phyloP scores from a whole-genome alignment of 306 rosid genomes.

The Ochetophila trinervis region DNA sequence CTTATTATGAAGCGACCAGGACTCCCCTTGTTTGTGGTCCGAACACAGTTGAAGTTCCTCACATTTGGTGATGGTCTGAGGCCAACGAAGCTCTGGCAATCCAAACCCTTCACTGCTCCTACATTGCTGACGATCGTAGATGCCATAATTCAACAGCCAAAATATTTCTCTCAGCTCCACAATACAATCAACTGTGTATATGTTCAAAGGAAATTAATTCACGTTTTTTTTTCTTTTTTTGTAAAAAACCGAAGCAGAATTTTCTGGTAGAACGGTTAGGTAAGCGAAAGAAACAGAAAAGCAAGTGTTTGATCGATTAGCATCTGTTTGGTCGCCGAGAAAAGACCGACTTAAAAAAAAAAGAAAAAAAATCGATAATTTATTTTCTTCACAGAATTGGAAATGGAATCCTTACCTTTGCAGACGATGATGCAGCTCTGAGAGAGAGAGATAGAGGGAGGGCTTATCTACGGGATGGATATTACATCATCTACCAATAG shows the following conservation, averaged over 20 bases:
- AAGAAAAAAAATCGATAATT: too few relatives aligned
- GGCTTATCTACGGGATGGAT: background rate
- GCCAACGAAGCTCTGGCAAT: slow-evolving; percentile 42
- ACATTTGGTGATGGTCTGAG: slow-evolving; percentile 29
- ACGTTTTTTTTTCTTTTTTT: background rate
- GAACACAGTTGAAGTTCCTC: slow-evolving; percentile 29
- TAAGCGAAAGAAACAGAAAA: background rate
- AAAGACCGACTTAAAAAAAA: background rate
- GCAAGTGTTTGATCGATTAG: background rate
- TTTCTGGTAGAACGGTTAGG: background rate
- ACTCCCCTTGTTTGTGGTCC: slow-evolving; percentile 29
- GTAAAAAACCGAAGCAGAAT: background rate
- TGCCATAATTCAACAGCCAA: slow-evolving; percentile 42
- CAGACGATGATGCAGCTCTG: background rate
- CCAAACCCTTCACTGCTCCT: slow-evolving; percentile 41
- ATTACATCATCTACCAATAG: too few relatives aligned
- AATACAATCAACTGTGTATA: background rate
- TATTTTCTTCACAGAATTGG: background rate
- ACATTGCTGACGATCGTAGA: slow-evolving; percentile 41
- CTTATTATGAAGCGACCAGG: slow-evolving; percentile 41
- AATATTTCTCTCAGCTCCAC: background rate
- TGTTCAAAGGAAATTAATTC: background rate
- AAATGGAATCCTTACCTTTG: slow-evolving; percentile 15
- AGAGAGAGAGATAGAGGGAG: slow-evolving; percentile 14
- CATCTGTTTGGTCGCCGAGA: slow-evolving; percentile 7